phyloP scores from a whole-genome alignment of 805 yeast species.

The Yamadazyma paraphyllophila region DNA sequence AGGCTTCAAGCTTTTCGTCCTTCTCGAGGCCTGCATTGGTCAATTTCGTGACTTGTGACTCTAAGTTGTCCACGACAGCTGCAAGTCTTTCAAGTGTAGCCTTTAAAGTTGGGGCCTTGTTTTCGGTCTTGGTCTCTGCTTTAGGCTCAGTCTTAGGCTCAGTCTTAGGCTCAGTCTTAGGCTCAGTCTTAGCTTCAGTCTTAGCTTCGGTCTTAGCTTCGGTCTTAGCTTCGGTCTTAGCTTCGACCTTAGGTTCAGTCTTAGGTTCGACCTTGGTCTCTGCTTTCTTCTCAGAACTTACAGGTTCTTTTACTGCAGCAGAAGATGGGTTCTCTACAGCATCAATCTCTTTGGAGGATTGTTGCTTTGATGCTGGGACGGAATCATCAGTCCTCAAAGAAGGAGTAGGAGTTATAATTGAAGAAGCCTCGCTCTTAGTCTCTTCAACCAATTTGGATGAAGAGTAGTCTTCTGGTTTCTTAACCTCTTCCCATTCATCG shows the following conservation, averaged over 20 bases:
- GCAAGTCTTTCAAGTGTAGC: constrained; percentile 70
- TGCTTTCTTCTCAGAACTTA: not conserved
- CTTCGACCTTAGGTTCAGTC: not conserved
- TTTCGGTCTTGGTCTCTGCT: constrained; percentile 21
- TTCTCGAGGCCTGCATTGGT: constrained; percentile 57
- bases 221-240: constrained; percentile 17
- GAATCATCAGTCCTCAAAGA: constrained; percentile 12
- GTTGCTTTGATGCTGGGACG: not conserved
- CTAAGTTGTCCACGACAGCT: constrained; percentile 54
- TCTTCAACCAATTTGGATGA: constrained; percentile 11
- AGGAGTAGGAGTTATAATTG: constrained; percentile 12
- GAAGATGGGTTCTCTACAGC: not conserved
- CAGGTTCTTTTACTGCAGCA: not conserved
- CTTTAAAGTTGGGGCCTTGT: constrained; percentile 61
- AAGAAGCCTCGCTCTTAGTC: constrained; percentile 8
- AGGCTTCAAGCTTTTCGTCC: constrained; percentile 55
- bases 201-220: constrained; percentile 38
- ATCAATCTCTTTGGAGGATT: not conserved
- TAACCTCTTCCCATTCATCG: constrained; percentile 43
- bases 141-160: constrained; percentile 17
- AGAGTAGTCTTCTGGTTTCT: constrained; percentile 21
- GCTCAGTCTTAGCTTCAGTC: constrained; percentile 18
- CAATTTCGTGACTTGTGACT: constrained; percentile 51
- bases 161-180: constrained; percentile 38
- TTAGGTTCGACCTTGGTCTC: not conserved